A percentile compares a stretch with the other conserved stretches of the same genome.
Conservation (phyloP, 129 eudicot species). For the Erigeron canadensis region DNA sequence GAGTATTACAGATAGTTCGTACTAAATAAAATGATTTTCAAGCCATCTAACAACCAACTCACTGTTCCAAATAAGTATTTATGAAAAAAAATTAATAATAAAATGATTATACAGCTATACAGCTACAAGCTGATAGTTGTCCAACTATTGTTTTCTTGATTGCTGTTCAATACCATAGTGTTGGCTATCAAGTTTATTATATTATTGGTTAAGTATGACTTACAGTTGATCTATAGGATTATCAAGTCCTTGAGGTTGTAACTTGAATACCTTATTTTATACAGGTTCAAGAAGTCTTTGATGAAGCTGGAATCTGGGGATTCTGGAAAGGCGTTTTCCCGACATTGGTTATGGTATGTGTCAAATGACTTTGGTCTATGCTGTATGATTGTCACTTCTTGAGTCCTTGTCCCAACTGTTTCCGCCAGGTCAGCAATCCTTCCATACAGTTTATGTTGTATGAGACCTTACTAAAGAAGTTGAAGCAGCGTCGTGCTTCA, state of each 20-base stretch:
- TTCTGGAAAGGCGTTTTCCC: slow-evolving; percentile 99
- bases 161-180: background rate
- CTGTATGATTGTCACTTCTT: slow-evolving; percentile 31
- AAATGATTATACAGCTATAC: too few species aligned
- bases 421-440: slow-evolving; percentile 91
- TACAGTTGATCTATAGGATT: slow-evolving; percentile 5
- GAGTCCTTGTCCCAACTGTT: slow-evolving; percentile 19
- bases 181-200: background rate
- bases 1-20: slow-evolving; percentile 3
- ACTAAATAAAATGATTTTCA: background rate
- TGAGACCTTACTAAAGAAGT: slow-evolving; percentile 86
- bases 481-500: slow-evolving; percentile 68
- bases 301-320: slow-evolving; percentile 87
- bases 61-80: too few species aligned
- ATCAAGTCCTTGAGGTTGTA: slow-evolving; percentile 11
- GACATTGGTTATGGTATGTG: slow-evolving; percentile 86
- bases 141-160: background rate
- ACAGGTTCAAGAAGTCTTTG: slow-evolving; percentile 92
- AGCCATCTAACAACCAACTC: too few species aligned
- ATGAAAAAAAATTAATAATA: too few species aligned
- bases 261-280: slow-evolving; percentile 12
- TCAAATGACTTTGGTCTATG: slow-evolving; percentile 24
- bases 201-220: slow-evolving; percentile 12
- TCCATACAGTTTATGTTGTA: slow-evolving; percentile 97
- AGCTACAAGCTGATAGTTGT: background rate